Evolutionary conservation across 192 early-diverging fungal genomes (phyloP), one percentile per base, ranked within the genome.

Genomic region (Rhizophlyctis rosea): DNA sequence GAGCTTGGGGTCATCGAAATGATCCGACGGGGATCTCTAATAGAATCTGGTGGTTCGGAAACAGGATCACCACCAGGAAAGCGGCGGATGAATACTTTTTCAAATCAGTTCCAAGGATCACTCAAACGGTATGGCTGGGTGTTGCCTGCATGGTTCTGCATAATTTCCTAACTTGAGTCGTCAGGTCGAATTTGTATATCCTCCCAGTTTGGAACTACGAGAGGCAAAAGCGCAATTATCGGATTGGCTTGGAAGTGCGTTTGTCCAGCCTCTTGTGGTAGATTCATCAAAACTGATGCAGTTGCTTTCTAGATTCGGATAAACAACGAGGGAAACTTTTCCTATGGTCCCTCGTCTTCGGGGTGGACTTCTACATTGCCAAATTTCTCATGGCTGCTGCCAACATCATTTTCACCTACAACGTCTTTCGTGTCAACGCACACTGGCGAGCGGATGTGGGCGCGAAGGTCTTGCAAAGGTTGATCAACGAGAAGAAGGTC

Each of bases 61-160:
- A 76, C 54, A 34, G 61, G 30, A 2, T 68, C 18, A 76, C 72
- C 16, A 79, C 80, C 21, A 54, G 80, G 16, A 32, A 50, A 34
- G 65, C 69, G 16, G 68, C 64, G 2, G 73, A 74, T 52, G 80
- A 82, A 64, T 82, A 80, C 50, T 80, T 82, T 47, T 65, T 82
- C 24, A 79, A 74, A 54, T 64, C 33, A 30, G 60, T 82, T 4
- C 76, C 76, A 25, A 35, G 34, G 51, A 61, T 62, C n/a, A 69
- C 73, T 2, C 34, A 68, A 28, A 24, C 65, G 24, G 76, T 77
- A 52, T 51, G 21, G 1, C n/a, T 39, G 27, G 56, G 50, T 23
- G 3, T 21, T 33, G 35, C 13, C 0, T 51, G 32, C 48, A 28
- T 32, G 31, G 3, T 70, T 44, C 54, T 28, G 50, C 29, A 23